phyloP scores from a whole-genome alignment of 179 eudicot species.

The Beta corolliflora region DNA sequence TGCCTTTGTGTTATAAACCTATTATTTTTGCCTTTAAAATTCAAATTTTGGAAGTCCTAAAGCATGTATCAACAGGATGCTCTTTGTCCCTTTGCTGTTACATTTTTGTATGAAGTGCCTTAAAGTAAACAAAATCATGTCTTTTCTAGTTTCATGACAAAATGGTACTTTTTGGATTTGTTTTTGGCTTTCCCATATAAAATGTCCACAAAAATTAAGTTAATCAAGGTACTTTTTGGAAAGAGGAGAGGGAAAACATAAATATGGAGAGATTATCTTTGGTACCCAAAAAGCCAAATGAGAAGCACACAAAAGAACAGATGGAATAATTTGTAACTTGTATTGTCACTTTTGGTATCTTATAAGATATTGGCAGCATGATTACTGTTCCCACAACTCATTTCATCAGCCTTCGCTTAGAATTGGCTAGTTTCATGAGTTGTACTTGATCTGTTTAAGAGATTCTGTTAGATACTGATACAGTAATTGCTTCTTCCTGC shows the following conservation, averaged over 20 bases:
- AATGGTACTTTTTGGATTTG: too few relatives aligned
- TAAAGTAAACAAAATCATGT: background rate
- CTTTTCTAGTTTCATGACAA: too few relatives aligned
- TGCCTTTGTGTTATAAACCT: background rate
- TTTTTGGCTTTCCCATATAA: too few relatives aligned
- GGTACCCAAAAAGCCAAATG: too few relatives aligned
- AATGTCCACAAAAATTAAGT: too few relatives aligned
- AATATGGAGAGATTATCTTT: too few relatives aligned
- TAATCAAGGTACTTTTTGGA: too few relatives aligned
- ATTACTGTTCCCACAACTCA: background rate
- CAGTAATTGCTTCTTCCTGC: background rate
- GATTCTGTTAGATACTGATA: background rate
- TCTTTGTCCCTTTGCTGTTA: background rate
- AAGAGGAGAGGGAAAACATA: too few relatives aligned
- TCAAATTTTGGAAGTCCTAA: background rate
- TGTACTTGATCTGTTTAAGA: background rate
- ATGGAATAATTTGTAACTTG: background rate
- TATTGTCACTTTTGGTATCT: background rate
- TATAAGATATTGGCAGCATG: background rate
- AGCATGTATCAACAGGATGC: constrained; percentile 5
- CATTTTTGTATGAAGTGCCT: too few relatives aligned
- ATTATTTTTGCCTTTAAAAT: background rate
- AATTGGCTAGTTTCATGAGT: background rate
- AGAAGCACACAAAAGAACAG: too few relatives aligned
- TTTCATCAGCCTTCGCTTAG: background rate